Base-by-base conservation (phyloP, 2,329 filamentous ascomycete genomes). In the Arthrobotrys pseudoclavata region DNA sequence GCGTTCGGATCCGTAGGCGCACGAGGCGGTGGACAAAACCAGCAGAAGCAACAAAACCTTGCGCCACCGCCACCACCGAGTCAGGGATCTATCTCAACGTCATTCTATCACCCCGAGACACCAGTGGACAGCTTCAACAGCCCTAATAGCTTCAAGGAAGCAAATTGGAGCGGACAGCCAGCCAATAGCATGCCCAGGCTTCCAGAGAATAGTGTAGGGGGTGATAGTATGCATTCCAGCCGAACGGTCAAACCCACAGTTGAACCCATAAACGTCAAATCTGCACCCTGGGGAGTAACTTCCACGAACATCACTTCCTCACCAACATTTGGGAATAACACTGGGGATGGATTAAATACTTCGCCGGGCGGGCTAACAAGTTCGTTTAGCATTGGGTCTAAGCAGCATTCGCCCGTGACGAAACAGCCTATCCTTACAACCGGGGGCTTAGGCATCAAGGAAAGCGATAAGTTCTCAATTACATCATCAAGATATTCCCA, bases 61-160 rank as follows among this genome's bases (percentile, higher is more conserved):
- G 68, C 68, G 1, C 68, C 63, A 12, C 75, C 66, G 1, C 45
- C 57, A 20, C 52, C 75, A 0, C 45, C 75, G 4, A 47, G 75
- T n/a, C 63, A 69, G 31, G 75, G 75, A 31, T 74, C 75, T 20
- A 60, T 72, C 4, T 69, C 63, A 18, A 64, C 40, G 12, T 57
- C 60, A 13, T 79, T 79, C 50, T 79, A 79, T 24, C 68, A 79
- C 31, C 74, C 75, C 7, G 75, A 79, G 15, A 79, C 75, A 15
- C 75, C 75, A 10, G 75, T 79, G 2, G 75, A 79, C 55, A 79
- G 69, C 47, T 69, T 79, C 20, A 68, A 66, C 29, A 72, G 69
- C 55, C 68, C 72, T 18, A 63, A 69, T 10, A 79, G 75, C 55
- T 79, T 72, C 34, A 57, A 63, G 26, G 75, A 79, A 15, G 69